Evolutionary conservation across 1,139 yeast genomes (phyloP), one percentile per base, ranked within the genome.

Genomic region (Yamadazyma pseudoaaseri): DNA sequence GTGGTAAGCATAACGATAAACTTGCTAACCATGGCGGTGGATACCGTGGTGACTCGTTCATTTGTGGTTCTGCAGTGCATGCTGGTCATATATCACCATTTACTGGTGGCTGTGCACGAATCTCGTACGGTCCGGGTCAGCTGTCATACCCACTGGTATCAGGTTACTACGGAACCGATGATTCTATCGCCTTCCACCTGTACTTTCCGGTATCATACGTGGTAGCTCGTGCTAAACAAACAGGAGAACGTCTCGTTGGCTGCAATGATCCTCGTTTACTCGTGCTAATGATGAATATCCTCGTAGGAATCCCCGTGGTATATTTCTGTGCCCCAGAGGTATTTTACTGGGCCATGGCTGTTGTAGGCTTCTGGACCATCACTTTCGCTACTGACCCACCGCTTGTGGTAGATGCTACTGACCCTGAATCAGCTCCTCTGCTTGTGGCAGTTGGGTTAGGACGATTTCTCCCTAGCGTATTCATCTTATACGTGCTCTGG

Each of bases 31-130:
- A 10, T 22, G 25, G 25, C 25, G 17, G 16, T 25, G 16, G 45
- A 8, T 92, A 87, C 51, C 67, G 98, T 40, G 92, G 87, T 0
- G 98, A 92, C 57, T 85, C 96, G 1, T 89, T 68, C 51, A 81
- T 92, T 0, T 92, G 98, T 58, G 94, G 90, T 0, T 82, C 97
- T 1, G 97, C 95, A 0, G 77, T 85, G 3, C 96, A 90, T 55
- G 81, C 90, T 2, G 97, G 97, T 1, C 51, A 80, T 0, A 62
- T 89, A 1, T 80, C 94, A 1, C 82, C 92, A 15, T 54, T 70
- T 27, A 62, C 63, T 41, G 98, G 98, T 2, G 97, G 97, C 0
- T 83, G 95, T 54, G 90, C 89, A 1, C 63, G 76, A 30, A 46
- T 87, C 5, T 62, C 79, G 5, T 80, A 79, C 54, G 53, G 62